phyloP scores from a whole-genome alignment of 257 asterid genomes.

The Fraxinus cuspidata region DNA sequence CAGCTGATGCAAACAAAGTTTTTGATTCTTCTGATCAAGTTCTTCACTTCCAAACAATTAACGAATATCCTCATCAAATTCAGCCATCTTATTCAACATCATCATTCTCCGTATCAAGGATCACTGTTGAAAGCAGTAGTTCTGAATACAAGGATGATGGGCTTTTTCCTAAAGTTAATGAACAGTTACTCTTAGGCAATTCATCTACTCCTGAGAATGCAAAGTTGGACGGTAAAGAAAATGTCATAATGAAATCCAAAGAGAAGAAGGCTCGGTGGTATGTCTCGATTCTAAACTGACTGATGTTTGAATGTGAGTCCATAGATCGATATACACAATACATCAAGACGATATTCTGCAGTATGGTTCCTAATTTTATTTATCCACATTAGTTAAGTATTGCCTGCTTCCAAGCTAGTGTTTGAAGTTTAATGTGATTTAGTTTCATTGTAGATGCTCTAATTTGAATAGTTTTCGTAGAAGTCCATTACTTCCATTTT shows the following conservation, averaged over 20 bases:
- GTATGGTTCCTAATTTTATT: background rate
- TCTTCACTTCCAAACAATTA: slow-evolving; percentile 2
- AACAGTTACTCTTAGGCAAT: slow-evolving; percentile 25
- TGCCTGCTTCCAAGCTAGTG: no score
- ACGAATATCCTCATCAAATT: slow-evolving; percentile 11
- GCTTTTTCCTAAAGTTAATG: slow-evolving; percentile 27
- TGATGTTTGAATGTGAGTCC: background rate
- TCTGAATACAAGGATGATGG: slow-evolving; percentile 44
- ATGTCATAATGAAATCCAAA: slow-evolving; percentile 35
- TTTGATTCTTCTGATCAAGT: slow-evolving; percentile 19
- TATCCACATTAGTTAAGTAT: background rate
- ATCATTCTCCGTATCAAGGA: slow-evolving; percentile 43
- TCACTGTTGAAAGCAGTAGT: slow-evolving; percentile 50
- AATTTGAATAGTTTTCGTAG: background rate
- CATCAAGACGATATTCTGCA: background rate
- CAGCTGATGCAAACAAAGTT: slow-evolving; percentile 26
- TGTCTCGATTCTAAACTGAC: background rate
- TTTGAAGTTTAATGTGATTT: no score
- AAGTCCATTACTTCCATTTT: background rate
- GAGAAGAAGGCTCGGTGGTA: slow-evolving; percentile 58
- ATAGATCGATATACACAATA: background rate
- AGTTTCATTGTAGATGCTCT: background rate
- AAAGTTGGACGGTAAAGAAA: slow-evolving; percentile 31
- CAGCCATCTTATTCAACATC: slow-evolving; percentile 33
- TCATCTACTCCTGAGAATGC: slow-evolving; percentile 30